These are phyloP conservation scores for Miscanthus sacchariflorus DNA, from an alignment of 202 grass and related monocot species.

Conservation along the genomic window DNA sequence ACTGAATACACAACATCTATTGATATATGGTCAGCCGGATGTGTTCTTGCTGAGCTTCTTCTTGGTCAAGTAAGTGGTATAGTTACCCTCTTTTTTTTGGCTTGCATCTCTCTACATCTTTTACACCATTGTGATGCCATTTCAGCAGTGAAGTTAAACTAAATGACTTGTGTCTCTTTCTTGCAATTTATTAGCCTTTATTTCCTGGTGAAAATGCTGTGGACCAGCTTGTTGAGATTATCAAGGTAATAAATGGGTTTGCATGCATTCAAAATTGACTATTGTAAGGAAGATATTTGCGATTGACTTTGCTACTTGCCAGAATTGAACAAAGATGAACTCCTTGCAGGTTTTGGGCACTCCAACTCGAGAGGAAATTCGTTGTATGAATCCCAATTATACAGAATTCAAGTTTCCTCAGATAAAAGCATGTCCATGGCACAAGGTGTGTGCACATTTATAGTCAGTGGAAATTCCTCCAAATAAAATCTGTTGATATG, in stretches of 20 bases:
- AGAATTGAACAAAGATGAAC: slow-evolving; percentile 22
- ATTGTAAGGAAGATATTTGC: background rate
- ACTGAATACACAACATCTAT: slow-evolving; percentile 74
- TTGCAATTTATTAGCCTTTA: slow-evolving; percentile 54
- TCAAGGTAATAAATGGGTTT: slow-evolving; percentile 53
- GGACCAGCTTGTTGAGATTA: slow-evolving; percentile 84
- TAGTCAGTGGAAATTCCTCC: background rate
- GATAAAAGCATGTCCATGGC: slow-evolving; percentile 61
- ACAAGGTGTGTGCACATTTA: slow-evolving; percentile 42
- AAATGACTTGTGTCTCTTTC: slow-evolving; percentile 27
- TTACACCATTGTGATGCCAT: slow-evolving; percentile 5
- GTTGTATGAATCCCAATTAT: slow-evolving; percentile 64
- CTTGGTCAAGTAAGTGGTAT: slow-evolving; percentile 55
- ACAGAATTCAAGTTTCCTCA: slow-evolving; percentile 64
- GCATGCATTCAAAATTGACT: slow-evolving; percentile 17
- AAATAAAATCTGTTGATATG: slow-evolving; percentile 29
- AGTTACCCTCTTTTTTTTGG: background rate
- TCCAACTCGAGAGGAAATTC: slow-evolving; percentile 60
- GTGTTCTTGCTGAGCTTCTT: slow-evolving; percentile 83
- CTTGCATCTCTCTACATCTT: background rate
- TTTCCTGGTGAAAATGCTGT: slow-evolving; percentile 81
- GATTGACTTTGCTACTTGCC: background rate
- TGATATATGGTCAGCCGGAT: slow-evolving; percentile 85
- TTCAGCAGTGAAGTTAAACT: slow-evolving; percentile 33
- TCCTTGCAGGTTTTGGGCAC: slow-evolving; percentile 54